Base-by-base conservation (phyloP, 2,329 filamentous ascomycete species). In the Podosphaera fusca region DNA sequence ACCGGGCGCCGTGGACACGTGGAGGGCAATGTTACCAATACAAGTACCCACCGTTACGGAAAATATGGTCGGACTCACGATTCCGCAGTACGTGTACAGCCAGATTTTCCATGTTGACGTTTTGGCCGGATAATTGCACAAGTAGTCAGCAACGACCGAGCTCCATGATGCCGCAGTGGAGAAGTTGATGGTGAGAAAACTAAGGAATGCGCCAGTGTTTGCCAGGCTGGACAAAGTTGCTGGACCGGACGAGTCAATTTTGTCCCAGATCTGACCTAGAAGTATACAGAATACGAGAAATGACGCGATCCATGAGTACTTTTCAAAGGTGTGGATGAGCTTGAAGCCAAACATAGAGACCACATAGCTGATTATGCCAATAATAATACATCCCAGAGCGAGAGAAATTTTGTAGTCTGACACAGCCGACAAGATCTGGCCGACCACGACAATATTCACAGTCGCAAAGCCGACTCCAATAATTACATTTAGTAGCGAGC, bases 211-310 rank as follows among this genome's bases (percentile, higher is more conserved):
- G 10, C 69, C 70, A 8, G 67, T 66, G 42, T 69, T 63, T 14
- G 60, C 64, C 3, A 69, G 60, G 21, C 69, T 70, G 21, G 65
- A 65, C 6, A 68, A 64, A 7, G 58, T 56, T 2, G 64, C 64
- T 8, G 67, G 67, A 6, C 65, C 64, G 35, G 60, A 65, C 56
- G 72, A 65, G 56, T 73, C 69, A 8, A 73, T 67, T 56, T 74
- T 71, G 5, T 64, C 66, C 8, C 69, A 72, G 1, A 72, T 69
- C 64, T 75, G 67, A 14, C 70, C 73, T 55, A 74, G 70, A 57
- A 76, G 70, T 57, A 76, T 67, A 58, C 71, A 66, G 61, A 75
- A 69, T 40, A 74, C 68, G 60, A 74, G 69, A 61, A 74, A 69
- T 57, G 71, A 73, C 56, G 70, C 61, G 59, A 73, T 68, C 73